Evolutionary conservation across 2,329 filamentous ascomycete species (phyloP).

Genomic region (Zarea fungicola): DNA sequence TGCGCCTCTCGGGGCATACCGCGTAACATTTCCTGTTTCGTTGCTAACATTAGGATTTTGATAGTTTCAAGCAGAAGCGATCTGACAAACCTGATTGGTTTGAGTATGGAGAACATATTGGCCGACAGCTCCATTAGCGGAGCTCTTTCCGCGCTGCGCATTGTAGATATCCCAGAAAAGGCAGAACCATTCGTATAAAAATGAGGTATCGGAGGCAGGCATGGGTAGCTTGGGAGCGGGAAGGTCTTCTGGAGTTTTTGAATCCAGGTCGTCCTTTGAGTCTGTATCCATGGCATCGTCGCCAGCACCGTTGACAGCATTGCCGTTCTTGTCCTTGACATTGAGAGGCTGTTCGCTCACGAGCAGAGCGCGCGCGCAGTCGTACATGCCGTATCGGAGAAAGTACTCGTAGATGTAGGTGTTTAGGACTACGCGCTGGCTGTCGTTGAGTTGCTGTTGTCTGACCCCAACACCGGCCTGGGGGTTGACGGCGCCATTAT

Average conservation of each 20-base stretch:
- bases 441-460: conserved; percentile 40
- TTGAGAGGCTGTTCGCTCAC: conserved; percentile 62
- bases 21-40: conserved; percentile 72
- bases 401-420: conserved; percentile 93
- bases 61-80: conserved; percentile 16
- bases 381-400: conserved; percentile 75
- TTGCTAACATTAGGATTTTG: conserved; percentile 67
- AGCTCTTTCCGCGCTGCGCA: conserved; percentile 67
- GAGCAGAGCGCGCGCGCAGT: conserved; percentile 72
- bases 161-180: conserved; percentile 96
- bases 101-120: conserved; percentile 80
- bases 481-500: conserved; percentile 43
- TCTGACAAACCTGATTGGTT: conserved; percentile 52
- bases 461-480: conserved; percentile 28
- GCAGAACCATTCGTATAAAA: conserved; percentile 96
- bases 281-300: conserved; percentile 81
- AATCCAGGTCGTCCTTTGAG: conserved; percentile 68
- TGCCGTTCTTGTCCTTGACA: conserved; percentile 64
- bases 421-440: conserved; percentile 59
- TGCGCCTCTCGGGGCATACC: conserved; percentile 60
- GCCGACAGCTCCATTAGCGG: conserved; percentile 54
- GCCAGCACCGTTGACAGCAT: conserved; percentile 61
- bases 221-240: conserved; percentile 66
- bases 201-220: conserved; percentile 65
- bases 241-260: conserved; percentile 73